Evolutionary conservation across 1,139 yeast genomes (phyloP), one percentile per base, ranked within the genome.

Genomic region (Casaregolazyma lundiana): DNA sequence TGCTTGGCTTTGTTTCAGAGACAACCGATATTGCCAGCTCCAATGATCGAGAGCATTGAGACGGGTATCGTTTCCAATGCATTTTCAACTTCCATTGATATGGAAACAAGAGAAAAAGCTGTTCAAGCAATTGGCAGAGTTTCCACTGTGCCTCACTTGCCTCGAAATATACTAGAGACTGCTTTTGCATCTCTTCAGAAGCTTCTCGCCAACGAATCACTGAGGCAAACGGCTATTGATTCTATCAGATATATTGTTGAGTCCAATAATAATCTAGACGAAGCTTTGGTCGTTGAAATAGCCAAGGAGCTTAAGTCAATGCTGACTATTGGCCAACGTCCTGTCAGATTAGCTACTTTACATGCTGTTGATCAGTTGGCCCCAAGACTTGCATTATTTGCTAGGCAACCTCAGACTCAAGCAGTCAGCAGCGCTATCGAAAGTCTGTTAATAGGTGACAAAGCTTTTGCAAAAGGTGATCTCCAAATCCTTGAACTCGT

Each of bases 101-200:
- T 75, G 49, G 83, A 78, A 43, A 70, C 79, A 15, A 66, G 81
- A 43, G 76, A 74, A 50, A 67, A 66, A 41, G 71, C 81, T 6
- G 65, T 80, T 8, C 47, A 51, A 13, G 65, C 70, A 6, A 56
- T 76, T 7, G 67, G 71, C n/a, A 58, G 59, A 24, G 54, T 66
- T 36, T 52, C 60, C 26, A 50, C 56, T 9, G 24, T 42, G 4
- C 44, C 44, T 15, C 18, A 53, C 8, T 30, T 57, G 18, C 34
- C 54, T 13, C 41, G 43, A n/a, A 47, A 37, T 8, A 40, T 44
- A 8, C 34, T 50, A 9, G 45, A 51, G 11, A 26, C 45, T 9
- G 59, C 54, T 6, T 50, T 55, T 38, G 48, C 45, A 6, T 52
- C 59, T 4, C 44, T 64, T 19, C 48, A 54, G 17, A 59, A 55